phyloP scores from a whole-genome alignment of 2,329 filamentous ascomycete species.

The Capronia coronata region DNA sequence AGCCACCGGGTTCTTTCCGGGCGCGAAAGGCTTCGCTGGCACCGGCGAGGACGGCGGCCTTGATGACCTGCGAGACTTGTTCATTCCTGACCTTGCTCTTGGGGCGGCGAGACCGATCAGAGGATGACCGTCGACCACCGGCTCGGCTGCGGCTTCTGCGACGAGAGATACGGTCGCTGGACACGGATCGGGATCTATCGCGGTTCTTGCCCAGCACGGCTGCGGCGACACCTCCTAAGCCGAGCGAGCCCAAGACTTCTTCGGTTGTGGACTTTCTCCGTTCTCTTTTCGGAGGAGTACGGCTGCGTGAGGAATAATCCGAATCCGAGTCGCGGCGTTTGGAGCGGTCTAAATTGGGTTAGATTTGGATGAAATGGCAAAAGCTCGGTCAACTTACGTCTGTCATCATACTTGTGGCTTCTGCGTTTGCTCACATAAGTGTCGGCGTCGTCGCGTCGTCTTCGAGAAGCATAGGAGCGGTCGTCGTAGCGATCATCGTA shows the following conservation, averaged over 20 bases:
- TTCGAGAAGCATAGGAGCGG: slow-evolving; percentile 34
- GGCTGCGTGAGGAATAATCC: slow-evolving; percentile 37
- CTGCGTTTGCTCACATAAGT: slow-evolving; percentile 25
- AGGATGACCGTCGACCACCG: slow-evolving; percentile 39
- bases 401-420: slow-evolving; percentile 27
- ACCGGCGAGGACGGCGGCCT: slow-evolving; percentile 82
- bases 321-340: slow-evolving; percentile 29
- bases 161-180: slow-evolving; percentile 48
- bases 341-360: slow-evolving; percentile 19
- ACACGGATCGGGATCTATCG: slow-evolving; percentile 52
- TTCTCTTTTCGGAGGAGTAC: slow-evolving; percentile 32
- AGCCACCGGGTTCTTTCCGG: slow-evolving; percentile 79
- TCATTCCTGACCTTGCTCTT: slow-evolving; percentile 41
- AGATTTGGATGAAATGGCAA: background rate
- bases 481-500: slow-evolving; percentile 39
- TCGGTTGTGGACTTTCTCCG: slow-evolving; percentile 45
- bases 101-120: slow-evolving; percentile 47
- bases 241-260: slow-evolving; percentile 50
- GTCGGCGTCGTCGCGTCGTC: slow-evolving; percentile 44
- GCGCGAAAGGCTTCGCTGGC: slow-evolving; percentile 88
- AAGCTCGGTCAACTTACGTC: slow-evolving; percentile 29
- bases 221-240: slow-evolving; percentile 50
- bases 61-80: slow-evolving; percentile 77
- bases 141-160: slow-evolving; percentile 38
- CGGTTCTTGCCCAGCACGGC: slow-evolving; percentile 48